Percentiles rank a stretch among this genome's conserved stretches.
Conservation (phyloP, 2,329 filamentous ascomycete genomes). For the Dactylellina haptotyla region DNA sequence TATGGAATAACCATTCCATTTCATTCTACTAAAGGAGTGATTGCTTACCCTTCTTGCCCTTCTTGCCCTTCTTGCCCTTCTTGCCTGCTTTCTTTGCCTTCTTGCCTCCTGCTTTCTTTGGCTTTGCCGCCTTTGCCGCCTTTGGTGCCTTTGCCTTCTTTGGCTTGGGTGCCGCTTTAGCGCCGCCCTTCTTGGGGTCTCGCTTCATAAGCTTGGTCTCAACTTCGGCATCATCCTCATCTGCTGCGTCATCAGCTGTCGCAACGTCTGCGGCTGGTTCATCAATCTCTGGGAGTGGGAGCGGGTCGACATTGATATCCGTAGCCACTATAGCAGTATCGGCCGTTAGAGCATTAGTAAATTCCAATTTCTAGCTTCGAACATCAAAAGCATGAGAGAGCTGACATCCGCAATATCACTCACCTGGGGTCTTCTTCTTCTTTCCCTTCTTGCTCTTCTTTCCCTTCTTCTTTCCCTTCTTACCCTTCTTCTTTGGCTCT, state of each 20-base stretch:
- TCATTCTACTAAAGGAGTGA: neutral
- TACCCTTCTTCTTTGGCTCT: neutral
- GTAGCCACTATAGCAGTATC: neutral
- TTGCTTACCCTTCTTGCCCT: neutral
- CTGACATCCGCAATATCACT: neutral
- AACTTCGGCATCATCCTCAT: neutral
- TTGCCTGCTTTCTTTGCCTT: neutral
- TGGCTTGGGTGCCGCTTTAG: neutral
- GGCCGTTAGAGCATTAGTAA: neutral
- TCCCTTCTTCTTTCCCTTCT: neutral
- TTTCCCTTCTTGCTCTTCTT: neutral
- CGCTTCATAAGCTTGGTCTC: conserved; percentile 2
- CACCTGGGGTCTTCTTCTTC: neutral
- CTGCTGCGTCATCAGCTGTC: neutral
- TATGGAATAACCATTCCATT: neutral
- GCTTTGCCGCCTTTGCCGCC: neutral
- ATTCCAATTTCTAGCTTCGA: neutral
- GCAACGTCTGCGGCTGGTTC: neutral
- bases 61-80: neutral
- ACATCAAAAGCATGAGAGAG: too few relatives aligned
- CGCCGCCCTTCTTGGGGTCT: neutral
- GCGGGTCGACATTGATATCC: neutral
- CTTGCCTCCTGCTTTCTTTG: neutral
- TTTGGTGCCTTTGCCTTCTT: neutral
- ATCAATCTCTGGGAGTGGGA: neutral